These are phyloP conservation scores for Phytophthora tentaculata DNA, from an alignment of 352 stramenopile species.

Conservation along the genomic window DNA sequence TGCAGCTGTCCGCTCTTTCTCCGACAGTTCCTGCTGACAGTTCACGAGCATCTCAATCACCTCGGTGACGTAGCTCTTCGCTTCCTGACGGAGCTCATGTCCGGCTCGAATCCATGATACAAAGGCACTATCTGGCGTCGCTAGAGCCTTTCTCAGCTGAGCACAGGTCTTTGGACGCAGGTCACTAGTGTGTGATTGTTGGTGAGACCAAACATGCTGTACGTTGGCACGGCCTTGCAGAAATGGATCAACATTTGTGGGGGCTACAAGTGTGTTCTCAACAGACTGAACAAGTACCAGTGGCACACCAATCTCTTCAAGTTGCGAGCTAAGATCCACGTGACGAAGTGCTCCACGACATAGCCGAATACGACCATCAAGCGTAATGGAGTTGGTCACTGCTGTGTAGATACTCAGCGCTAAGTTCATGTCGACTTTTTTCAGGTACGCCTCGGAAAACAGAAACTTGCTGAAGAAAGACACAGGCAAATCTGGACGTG, in stretches of 20 bases:
- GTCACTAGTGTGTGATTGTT: slow-evolving; percentile 57
- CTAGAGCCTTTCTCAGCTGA: slow-evolving; percentile 61
- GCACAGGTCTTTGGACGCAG: slow-evolving; percentile 57
- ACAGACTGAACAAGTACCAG: slow-evolving; percentile 90
- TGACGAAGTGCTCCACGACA: slow-evolving; percentile 83
- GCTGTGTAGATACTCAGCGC: slow-evolving; percentile 94
- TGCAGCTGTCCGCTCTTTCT: slow-evolving; percentile 14
- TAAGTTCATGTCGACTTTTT: slow-evolving; percentile 84
- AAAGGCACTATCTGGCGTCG: slow-evolving; percentile 70
- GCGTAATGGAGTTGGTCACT: slow-evolving; percentile 91
- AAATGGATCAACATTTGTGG: slow-evolving; percentile 91
- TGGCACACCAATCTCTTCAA: slow-evolving; percentile 68
- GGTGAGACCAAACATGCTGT: slow-evolving; percentile 80
- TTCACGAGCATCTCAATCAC: slow-evolving; percentile 85
- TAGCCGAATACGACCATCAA: slow-evolving; percentile 86
- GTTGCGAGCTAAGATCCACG: slow-evolving; percentile 61
- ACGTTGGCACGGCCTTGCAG: slow-evolving; percentile 79
- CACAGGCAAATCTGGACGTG: slow-evolving; percentile 85
- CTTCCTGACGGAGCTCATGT: slow-evolving; percentile 90
- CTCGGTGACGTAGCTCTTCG: slow-evolving; percentile 81
- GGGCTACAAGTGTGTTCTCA: slow-evolving; percentile 88
- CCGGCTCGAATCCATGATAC: slow-evolving; percentile 90
- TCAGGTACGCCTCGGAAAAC: slow-evolving; percentile 92
- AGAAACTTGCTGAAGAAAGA: slow-evolving; percentile 92
- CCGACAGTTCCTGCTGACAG: slow-evolving; percentile 37